phyloP scores from a whole-genome alignment of 305 asterid genomes.

The Ruellia speciosa region DNA sequence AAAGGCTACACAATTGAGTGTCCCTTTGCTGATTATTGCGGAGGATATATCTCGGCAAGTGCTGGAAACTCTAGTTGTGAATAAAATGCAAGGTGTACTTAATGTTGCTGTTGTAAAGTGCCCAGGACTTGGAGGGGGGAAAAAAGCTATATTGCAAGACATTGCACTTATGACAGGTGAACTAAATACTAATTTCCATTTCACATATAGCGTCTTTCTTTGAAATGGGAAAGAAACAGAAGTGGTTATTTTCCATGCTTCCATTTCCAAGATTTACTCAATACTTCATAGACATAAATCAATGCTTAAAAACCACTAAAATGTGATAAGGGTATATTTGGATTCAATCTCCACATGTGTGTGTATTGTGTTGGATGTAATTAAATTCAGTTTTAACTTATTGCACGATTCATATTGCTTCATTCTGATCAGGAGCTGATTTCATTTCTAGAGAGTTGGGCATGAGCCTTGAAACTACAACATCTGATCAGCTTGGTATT shows the following conservation, averaged over 20 bases:
- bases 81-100: slow-evolving; percentile 66
- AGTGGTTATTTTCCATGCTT: not conserved
- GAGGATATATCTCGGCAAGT: slow-evolving; percentile 76
- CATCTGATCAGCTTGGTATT: slow-evolving; percentile 98
- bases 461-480: slow-evolving; percentile 57
- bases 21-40: slow-evolving; percentile 77
- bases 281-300: not conserved
- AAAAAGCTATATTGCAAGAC: slow-evolving; percentile 82
- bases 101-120: slow-evolving; percentile 76
- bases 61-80: slow-evolving; percentile 66
- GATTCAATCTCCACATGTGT: not conserved
- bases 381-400: slow-evolving; percentile 6
- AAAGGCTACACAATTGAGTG: slow-evolving; percentile 80
- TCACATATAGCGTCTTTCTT: not conserved
- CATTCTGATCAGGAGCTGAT: slow-evolving; percentile 67
- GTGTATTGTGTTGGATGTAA: slow-evolving; percentile 6
- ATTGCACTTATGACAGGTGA: slow-evolving; percentile 94
- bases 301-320: not conserved
- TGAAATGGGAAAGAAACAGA: not conserved
- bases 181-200: slow-evolving; percentile 1
- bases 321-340: slow-evolving; percentile 4
- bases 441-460: slow-evolving; percentile 87
- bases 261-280: slow-evolving; percentile 3
- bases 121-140: slow-evolving; percentile 69
- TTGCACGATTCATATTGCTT: slow-evolving; percentile 7